Base-by-base conservation (phyloP, 441 rosid genomes). In the Sinapis alba region DNA sequence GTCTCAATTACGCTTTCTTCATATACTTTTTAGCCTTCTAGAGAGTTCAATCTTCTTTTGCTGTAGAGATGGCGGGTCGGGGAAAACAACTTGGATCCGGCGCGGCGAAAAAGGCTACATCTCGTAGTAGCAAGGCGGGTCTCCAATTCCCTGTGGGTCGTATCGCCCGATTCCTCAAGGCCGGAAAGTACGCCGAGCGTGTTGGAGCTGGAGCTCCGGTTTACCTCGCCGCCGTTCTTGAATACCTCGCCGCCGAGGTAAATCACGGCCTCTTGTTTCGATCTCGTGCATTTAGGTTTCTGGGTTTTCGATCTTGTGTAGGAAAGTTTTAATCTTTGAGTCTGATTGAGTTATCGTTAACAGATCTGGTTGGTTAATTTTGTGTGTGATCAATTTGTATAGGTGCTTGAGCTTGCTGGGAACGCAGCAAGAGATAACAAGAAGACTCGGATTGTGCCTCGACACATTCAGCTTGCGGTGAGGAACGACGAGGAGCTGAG, bases 171-270 rank as follows among this genome's bases (percentile, higher is more conserved):
- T 94, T 94, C 80, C 87, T 94, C 63, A 94, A 94, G 78, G 97
- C 97, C 32, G 98, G 98, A 4, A 94, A 94, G 73, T 94, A 94
- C 56, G 98, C 98, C 34, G 98, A 92, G 64, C 97, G 98, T 3
- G 98, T 93, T 7, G 98, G 98, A 6, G 98, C 97, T 21, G 98
- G 96, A 3, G 98, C 98, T 47, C 97, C 98, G n/a, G 98, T 94
- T 43, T 94, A 94, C 61, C 97, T 94, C 5, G 97, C 98, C 23
- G 97, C 97, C 47, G 97, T 90, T 23, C 97, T 91, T 3, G 98
- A 94, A 58, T 91, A 94, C 53, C 93, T 94, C 1, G 97, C 97
- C 1, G 97, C 97, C 0, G 97, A 92, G 93, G 97, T 91, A 71
- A 43, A 2, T 2, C 34, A 24, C 2, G 12, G 6, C 7, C 28